phyloP scores from a whole-genome alignment of 176 grass and related monocot genomes.

The Leersia perrieri region DNA sequence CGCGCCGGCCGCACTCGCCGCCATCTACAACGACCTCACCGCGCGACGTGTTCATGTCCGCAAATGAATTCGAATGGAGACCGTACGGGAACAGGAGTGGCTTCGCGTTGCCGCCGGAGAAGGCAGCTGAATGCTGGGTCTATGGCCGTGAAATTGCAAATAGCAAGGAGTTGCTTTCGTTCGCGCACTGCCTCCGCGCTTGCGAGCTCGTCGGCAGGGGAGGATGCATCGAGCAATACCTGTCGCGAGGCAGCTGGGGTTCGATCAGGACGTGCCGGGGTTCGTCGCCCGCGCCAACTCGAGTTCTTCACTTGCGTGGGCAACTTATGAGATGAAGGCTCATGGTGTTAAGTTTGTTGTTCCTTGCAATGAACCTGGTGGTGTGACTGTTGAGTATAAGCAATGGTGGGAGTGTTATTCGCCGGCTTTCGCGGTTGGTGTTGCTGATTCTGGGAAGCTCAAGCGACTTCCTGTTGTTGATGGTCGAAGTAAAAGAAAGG shows the following conservation, averaged over 20 bases:
- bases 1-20: constrained; percentile 46
- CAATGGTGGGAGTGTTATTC: constrained; percentile 58
- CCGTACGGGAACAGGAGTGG: too few relatives aligned
- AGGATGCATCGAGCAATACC: constrained; percentile 44
- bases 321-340: constrained; percentile 46
- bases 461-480: constrained; percentile 19
- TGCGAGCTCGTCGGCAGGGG: constrained; percentile 42
- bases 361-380: constrained; percentile 38
- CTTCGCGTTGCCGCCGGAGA: too few relatives aligned
- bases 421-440: background rate
- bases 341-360: constrained; percentile 36
- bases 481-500: constrained; percentile 46
- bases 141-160: background rate
- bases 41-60: constrained; percentile 15
- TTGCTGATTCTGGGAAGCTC: constrained; percentile 6
- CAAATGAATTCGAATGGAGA: constrained; percentile 38
- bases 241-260: constrained; percentile 67
- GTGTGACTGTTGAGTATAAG: constrained; percentile 35
- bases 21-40: constrained; percentile 43
- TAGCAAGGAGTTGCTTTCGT: constrained; percentile 6
- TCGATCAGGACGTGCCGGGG: constrained; percentile 66
- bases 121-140: background rate
- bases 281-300: constrained; percentile 22
- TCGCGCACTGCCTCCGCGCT: constrained; percentile 31
- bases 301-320: constrained; percentile 49